Conservation (phyloP, 2,329 filamentous ascomycete genomes). For the Sporothrix phasma region DNA sequence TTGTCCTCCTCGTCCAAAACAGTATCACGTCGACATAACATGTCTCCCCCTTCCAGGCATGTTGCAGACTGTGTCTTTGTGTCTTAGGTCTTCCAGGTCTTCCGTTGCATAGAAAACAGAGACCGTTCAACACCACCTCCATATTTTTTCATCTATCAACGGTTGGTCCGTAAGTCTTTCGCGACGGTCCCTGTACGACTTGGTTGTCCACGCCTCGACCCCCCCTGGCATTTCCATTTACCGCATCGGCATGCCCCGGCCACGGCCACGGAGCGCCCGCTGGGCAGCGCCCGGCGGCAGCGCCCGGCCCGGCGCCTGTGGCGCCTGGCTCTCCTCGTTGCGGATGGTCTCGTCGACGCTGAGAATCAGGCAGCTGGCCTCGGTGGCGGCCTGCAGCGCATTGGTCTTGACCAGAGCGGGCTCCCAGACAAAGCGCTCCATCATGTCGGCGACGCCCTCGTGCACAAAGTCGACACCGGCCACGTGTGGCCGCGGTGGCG, state of each 20-base stretch:
- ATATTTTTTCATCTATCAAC: background rate
- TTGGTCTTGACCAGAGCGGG: constrained; percentile 94
- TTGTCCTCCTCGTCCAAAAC: background rate
- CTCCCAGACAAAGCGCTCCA: constrained; percentile 96
- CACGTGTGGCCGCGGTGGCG: constrained; percentile 85
- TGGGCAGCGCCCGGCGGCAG: constrained; percentile 78
- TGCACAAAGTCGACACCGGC: constrained; percentile 90
- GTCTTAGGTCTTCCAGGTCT: background rate
- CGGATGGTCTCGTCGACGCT: constrained; percentile 97
- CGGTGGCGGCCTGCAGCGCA: constrained; percentile 88
- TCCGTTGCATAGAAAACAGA: background rate
- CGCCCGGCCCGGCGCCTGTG: constrained; percentile 67
- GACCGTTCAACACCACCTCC: background rate
- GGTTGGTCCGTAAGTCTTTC: background rate
- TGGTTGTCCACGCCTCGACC: constrained; percentile 13
- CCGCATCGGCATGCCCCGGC: constrained; percentile 81
- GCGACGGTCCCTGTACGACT: too few relatives aligned
- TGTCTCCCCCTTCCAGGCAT: background rate
- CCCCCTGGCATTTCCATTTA: constrained; percentile 30
- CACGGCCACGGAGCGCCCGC: constrained; percentile 71
- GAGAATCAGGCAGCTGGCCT: constrained; percentile 90
- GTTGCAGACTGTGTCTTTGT: too few relatives aligned
- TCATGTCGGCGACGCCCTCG: constrained; percentile 89
- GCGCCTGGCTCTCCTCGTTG: constrained; percentile 85
- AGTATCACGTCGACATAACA: background rate